phyloP scores from a whole-genome alignment of 2,329 filamentous ascomycete species.

The Periconia sp. region DNA sequence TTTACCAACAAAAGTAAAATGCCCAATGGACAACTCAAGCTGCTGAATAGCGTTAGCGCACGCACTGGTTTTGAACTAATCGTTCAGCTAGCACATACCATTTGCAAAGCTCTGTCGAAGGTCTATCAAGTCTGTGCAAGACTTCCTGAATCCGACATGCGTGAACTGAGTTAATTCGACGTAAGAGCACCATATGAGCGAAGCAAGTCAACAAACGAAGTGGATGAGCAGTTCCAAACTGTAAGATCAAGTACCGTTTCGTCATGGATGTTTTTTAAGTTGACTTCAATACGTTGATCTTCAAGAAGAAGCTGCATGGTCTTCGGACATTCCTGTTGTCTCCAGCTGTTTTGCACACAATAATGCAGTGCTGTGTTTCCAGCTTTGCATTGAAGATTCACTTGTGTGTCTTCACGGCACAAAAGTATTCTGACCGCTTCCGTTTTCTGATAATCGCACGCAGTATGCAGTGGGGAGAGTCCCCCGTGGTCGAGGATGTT shows the following conservation, averaged over 20 bases:
- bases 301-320: constrained; percentile 4
- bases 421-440: neutral
- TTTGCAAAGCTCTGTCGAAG: too few relatives aligned
- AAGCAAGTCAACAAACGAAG: constrained; percentile 1
- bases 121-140: too few relatives aligned
- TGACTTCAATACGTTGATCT: neutral
- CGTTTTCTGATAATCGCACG: neutral
- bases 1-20: too few relatives aligned
- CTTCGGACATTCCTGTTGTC: neutral
- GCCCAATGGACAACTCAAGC: too few relatives aligned
- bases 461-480: neutral
- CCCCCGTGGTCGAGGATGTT: neutral
- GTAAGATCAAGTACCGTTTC: neutral
- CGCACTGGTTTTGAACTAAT: too few relatives aligned
- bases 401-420: constrained; percentile 1
- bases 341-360: neutral
- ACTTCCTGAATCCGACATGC: neutral
- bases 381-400: neutral
- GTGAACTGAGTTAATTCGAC: neutral
- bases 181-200: neutral
- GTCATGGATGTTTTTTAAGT: neutral
- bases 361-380: neutral
- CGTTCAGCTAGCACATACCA: too few relatives aligned
- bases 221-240: too few relatives aligned
- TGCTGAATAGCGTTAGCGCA: too few relatives aligned